phyloP scores from a whole-genome alignment of 805 yeast species.

The Yamadazyma akitaensis region DNA sequence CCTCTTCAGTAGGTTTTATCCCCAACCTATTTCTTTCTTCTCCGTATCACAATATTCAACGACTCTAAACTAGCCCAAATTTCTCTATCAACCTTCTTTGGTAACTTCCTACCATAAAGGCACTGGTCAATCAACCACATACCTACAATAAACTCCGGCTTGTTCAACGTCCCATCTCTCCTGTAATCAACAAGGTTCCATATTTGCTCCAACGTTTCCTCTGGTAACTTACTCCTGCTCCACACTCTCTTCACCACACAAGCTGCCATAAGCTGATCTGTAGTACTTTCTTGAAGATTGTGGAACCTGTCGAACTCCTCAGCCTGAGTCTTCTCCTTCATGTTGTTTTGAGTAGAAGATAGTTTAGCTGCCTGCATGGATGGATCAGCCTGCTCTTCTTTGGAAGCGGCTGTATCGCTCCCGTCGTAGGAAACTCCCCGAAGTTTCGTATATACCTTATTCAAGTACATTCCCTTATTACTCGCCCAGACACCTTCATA shows the following conservation, averaged over 20 bases:
- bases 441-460: slow-evolving; percentile 28
- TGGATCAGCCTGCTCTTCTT: slow-evolving; percentile 2
- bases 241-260: slow-evolving; percentile 75
- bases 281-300: slow-evolving; percentile 23
- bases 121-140: slow-evolving; percentile 98
- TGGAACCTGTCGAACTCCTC: slow-evolving; percentile 29
- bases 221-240: slow-evolving; percentile 71
- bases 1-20: too few species aligned
- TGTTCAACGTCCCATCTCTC: slow-evolving; percentile 70
- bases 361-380: slow-evolving; percentile 29
- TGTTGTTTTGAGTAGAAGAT: slow-evolving; percentile 22
- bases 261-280: slow-evolving; percentile 46
- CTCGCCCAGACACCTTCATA: slow-evolving; percentile 95
- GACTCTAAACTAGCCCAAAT: slow-evolving; percentile 79
- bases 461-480: slow-evolving; percentile 66
- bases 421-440: slow-evolving; percentile 27
- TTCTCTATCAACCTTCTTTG: slow-evolving; percentile 58
- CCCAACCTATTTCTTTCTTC: slow-evolving; percentile 10
- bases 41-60: slow-evolving; percentile 35
- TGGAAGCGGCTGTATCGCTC: slow-evolving; percentile 12
- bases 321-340: slow-evolving; percentile 16
- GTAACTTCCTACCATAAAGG: slow-evolving; percentile 87
- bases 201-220: slow-evolving; percentile 51
- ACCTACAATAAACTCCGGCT: slow-evolving; percentile 88
- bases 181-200: slow-evolving; percentile 71